Evolutionary conservation across 1,284 basidiomycete genomes (phyloP), one percentile per base, ranked within the genome.

Genomic region (Leccinum fallax): DNA sequence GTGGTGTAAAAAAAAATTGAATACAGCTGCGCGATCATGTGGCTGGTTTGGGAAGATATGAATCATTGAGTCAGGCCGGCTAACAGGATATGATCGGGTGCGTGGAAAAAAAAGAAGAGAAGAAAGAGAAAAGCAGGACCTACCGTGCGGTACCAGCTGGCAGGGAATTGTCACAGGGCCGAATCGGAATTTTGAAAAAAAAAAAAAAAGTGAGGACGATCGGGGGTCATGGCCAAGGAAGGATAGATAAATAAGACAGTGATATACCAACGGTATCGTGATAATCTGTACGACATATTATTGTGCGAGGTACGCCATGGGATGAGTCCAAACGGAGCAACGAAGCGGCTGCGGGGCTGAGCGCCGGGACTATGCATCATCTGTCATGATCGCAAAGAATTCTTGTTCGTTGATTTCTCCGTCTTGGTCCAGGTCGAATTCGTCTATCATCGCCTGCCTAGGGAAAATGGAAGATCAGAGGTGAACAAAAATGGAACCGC

Each of bases 361-460:
- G 57, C 28, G 24, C 53, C 24, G 49, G 32, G 28, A 57, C 56
- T 66, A 90, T 75, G 87, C 82, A 63, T 97, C 95, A 78, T 98
- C 95, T 57, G 94, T 93, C 96, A 98, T 97, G 76, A 98, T 98
- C 53, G 93, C 91, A 67, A 94, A 88, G 77, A 97, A 96, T 80
- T 97, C 94, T 74, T 92, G 87, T 74, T 95, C 92, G 75, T 90
- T 95, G 75, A 99, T 99, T 80, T 97, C 96, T 24, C 96, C 95
- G 71, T 99, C 97, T 76, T 97, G 92, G 80, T 99, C 97, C 40
- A 99, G 86, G 77, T 99, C 97, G 73, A 99, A 99, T 79, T 99
- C 97, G 72, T 99, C 97, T 72, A 99, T 99, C 97, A 99, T 99
- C 21, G 97, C 97, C 88, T 98, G 94, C 67, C 96, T 98, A 71